A percentile compares a stretch with the other conserved stretches of the same genome.
Evolutionary conservation across 139 green algal genomes (phyloP).

Genomic region (Zygnema cylindricum): DNA sequence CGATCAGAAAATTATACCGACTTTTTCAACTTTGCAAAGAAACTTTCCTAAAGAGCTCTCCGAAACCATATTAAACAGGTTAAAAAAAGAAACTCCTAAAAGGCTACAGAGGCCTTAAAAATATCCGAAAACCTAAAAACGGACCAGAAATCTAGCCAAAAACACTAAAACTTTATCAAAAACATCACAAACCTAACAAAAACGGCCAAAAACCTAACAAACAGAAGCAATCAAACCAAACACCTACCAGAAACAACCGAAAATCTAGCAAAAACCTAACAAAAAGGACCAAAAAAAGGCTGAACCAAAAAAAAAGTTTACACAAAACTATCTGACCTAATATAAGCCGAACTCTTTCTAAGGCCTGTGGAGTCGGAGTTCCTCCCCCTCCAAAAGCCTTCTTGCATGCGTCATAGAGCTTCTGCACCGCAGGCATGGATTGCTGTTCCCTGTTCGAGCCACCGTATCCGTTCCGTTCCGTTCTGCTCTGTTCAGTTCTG

Average conservation of each 20-base stretch:
- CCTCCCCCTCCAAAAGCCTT: constrained; percentile 19
- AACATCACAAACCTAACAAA: no score
- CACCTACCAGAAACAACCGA: constrained; percentile 18
- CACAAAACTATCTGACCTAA: background rate
- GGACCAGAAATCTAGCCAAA: no score
- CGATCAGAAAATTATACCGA: no score
- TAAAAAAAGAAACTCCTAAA: no score
- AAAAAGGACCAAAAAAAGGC: background rate
- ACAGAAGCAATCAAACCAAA: no score
- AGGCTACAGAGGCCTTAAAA: no score
- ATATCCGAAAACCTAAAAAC: no score
- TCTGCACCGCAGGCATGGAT: constrained; percentile 26
- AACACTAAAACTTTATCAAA: no score
- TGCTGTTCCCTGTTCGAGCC: background rate
- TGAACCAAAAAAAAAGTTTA: background rate
- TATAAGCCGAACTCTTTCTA: constrained; percentile 28
- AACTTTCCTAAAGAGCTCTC: no score
- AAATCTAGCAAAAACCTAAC: background rate
- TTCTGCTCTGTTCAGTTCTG: background rate
- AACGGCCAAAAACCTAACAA: no score
- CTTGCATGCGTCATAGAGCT: constrained; percentile 44
- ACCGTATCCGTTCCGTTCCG: background rate
- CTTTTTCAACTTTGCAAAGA: no score
- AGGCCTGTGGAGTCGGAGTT: constrained; percentile 12
- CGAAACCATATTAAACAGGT: no score